These are phyloP conservation scores for Pseudoturritis turrita DNA, from an alignment of 345 rosid species.

Conservation along the genomic window DNA sequence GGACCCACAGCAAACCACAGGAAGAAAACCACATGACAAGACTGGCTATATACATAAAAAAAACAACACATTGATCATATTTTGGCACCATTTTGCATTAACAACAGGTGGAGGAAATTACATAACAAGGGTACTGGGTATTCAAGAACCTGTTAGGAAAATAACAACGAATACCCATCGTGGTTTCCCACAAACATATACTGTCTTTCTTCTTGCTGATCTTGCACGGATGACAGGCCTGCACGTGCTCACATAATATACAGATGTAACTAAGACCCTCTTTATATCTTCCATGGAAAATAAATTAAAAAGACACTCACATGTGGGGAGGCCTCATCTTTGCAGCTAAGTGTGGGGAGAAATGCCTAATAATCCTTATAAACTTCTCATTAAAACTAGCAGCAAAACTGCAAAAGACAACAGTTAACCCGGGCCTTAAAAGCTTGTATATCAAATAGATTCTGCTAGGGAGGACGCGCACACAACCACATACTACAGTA, in stretches of 20 bases:
- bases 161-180: constrained; percentile 29
- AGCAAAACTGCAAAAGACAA: constrained; percentile 67
- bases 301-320: constrained; percentile 37
- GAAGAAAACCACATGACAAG: constrained; percentile 35
- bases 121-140: neutral
- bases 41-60: constrained; percentile 27
- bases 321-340: constrained; percentile 96
- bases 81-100: neutral
- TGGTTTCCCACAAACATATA: constrained; percentile 35
- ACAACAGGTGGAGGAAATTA: too few relatives aligned
- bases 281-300: neutral
- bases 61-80: constrained; percentile 10
- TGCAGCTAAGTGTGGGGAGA: constrained; percentile 95
- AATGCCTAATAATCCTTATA: constrained; percentile 77
- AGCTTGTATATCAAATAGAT: constrained; percentile 3
- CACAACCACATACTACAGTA: neutral
- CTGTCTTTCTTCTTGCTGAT: constrained; percentile 32
- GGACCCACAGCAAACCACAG: constrained; percentile 33
- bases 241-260: neutral
- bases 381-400: constrained; percentile 88
- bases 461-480: neutral
- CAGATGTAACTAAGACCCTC: neutral
- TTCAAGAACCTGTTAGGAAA: constrained; percentile 23
- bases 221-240: constrained; percentile 40
- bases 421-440: neutral